phyloP scores from a whole-genome alignment of 2,329 filamentous ascomycete species.

The Sphaerulina vaccinii region DNA sequence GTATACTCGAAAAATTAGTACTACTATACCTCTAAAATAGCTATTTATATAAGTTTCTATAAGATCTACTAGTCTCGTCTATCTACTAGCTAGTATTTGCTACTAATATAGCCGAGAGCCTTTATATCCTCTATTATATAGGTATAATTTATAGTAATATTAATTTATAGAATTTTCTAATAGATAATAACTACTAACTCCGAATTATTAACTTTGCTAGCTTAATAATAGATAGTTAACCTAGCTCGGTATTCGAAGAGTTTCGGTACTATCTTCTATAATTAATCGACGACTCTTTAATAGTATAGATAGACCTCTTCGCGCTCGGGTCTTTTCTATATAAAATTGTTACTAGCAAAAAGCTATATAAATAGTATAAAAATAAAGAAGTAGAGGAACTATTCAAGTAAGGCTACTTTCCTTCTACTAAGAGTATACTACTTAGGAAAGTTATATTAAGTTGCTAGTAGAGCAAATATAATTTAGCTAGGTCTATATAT shows the following conservation, averaged over 20 bases:
- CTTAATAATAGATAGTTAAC: slow-evolving; percentile 4
- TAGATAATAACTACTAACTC: slow-evolving; percentile 5
- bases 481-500: slow-evolving; percentile 4
- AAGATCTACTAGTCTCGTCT: slow-evolving; percentile 1
- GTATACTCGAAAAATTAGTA: slow-evolving; percentile 10
- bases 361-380: slow-evolving; percentile 4
- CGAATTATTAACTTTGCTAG: slow-evolving; percentile 11
- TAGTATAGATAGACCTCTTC: slow-evolving; percentile 12
- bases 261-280: slow-evolving; percentile 11
- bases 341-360: slow-evolving; percentile 8
- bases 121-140: slow-evolving; percentile 9
- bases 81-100: slow-evolving; percentile 4
- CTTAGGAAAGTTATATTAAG: slow-evolving; percentile 4
- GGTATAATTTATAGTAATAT: slow-evolving; percentile 10
- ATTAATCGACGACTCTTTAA: slow-evolving; percentile 4
- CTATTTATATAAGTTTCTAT: slow-evolving; percentile 7
- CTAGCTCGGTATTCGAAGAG: slow-evolving; percentile 12
- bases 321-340: slow-evolving; percentile 13
- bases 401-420: slow-evolving; percentile 4
- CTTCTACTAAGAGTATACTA: background rate
- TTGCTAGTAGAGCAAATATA: slow-evolving; percentile 10
- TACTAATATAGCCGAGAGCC: slow-evolving; percentile 7
- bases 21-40: slow-evolving; percentile 13
- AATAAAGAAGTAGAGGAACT: slow-evolving; percentile 3
- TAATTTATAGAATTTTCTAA: slow-evolving; percentile 15